A percentile compares a stretch with the other conserved stretches of the same genome.
Conservation (phyloP, 371 early-diverging fungal genomes). For the Batrachochytrium dendrobatidis region DNA sequence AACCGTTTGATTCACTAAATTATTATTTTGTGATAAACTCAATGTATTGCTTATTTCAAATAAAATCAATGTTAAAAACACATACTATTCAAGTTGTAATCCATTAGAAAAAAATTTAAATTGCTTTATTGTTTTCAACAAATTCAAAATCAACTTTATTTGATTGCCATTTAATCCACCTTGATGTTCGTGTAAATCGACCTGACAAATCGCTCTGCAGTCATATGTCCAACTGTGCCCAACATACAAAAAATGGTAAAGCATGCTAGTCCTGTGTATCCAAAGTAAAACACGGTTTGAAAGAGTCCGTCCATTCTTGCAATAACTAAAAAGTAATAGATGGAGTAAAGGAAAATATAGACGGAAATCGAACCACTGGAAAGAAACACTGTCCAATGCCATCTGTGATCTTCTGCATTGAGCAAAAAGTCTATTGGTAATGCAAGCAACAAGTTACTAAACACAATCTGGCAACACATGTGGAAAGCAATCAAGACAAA, state of each 20-base stretch:
- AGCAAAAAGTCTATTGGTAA: conserved; percentile 62
- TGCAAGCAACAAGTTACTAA: not conserved
- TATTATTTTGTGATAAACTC: too few relatives aligned
- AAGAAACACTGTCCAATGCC: conserved; percentile 79
- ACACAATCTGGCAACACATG: too few relatives aligned
- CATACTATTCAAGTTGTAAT: too few relatives aligned
- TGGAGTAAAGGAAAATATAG: conserved; percentile 72
- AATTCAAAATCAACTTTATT: too few relatives aligned
- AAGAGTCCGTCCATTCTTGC: conserved; percentile 81
- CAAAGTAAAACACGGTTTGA: conserved; percentile 76
- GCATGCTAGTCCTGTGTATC: conserved; percentile 62
- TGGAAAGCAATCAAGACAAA: too few relatives aligned
- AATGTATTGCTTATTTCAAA: too few relatives aligned
- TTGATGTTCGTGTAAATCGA: conserved; percentile 66
- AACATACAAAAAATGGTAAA: conserved; percentile 62
- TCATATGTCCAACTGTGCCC: conserved; percentile 59
- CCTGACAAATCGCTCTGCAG: conserved; percentile 57
- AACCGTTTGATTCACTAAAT: too few relatives aligned
- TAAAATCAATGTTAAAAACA: too few relatives aligned
- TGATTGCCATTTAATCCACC: conserved; percentile 4
- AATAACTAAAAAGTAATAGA: conserved; percentile 66
- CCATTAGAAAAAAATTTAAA: too few relatives aligned
- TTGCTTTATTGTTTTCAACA: too few relatives aligned
- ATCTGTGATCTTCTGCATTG: conserved; percentile 79
- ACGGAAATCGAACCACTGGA: conserved; percentile 68